These are phyloP conservation scores for Solanum pinnatisectum DNA, from an alignment of 257 asterid genomes.

Conservation along the genomic window DNA sequence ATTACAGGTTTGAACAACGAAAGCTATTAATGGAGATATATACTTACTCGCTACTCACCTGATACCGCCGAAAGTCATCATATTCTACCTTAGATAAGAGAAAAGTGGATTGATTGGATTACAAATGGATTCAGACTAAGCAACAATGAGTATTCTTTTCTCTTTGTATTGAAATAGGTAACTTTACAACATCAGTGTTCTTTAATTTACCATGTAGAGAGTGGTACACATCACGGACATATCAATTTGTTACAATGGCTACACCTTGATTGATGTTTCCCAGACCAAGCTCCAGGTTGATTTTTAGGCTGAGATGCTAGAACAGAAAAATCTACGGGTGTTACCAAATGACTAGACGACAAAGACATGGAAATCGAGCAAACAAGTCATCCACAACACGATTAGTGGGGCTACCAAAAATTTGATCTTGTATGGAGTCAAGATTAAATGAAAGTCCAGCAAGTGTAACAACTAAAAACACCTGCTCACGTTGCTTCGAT, in stretches of 20 bases:
- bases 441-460: neutral
- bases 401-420: neutral
- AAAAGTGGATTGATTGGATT: neutral
- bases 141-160: neutral
- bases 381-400: neutral
- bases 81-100: neutral
- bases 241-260: neutral
- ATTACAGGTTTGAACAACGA: neutral
- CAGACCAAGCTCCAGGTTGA: neutral
- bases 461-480: neutral
- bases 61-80: neutral
- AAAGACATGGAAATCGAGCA: neutral
- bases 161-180: neutral
- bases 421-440: neutral
- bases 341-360: neutral
- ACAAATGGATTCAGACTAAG: neutral
- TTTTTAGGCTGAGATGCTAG: neutral
- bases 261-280: neutral
- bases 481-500: neutral
- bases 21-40: neutral
- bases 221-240: neutral
- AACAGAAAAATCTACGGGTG: neutral
- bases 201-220: neutral
- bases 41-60: neutral
- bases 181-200: neutral